phyloP scores from a whole-genome alignment of 2,329 filamentous ascomycete genomes.

The Fusarium torulosum region DNA sequence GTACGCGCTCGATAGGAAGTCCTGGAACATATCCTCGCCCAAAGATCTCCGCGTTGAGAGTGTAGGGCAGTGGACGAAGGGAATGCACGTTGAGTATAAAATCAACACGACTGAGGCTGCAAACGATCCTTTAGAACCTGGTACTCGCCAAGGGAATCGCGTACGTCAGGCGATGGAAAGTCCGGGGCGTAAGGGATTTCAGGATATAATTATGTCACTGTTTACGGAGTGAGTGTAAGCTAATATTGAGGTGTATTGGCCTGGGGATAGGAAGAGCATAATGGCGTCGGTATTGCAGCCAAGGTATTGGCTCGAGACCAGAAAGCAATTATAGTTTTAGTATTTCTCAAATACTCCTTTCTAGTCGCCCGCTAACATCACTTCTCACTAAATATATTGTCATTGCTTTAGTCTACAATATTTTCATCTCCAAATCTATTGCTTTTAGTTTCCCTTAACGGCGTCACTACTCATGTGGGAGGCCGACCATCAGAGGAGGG shows the following conservation, averaged over 20 bases:
- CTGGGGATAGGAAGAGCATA: no score
- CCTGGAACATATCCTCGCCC: neutral
- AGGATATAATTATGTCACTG: neutral
- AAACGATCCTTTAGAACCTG: neutral
- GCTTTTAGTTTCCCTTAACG: no score
- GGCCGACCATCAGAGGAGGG: conserved; percentile 17
- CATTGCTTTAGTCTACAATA: no score
- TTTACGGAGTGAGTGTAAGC: neutral
- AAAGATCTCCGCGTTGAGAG: conserved; percentile 1
- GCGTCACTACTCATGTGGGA: conserved; percentile 11
- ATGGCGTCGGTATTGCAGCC: no score
- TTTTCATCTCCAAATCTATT: no score
- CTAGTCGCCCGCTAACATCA: no score
- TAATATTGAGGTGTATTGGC: no score
- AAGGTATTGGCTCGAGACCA: no score
- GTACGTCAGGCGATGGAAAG: neutral
- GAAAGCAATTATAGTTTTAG: no score
- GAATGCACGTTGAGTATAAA: neutral
- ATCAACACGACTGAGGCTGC: neutral
- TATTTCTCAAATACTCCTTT: no score
- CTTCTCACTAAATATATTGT: no score
- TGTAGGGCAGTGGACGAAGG: neutral
- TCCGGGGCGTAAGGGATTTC: neutral
- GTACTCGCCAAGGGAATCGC: neutral
- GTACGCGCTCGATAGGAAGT: neutral